phyloP scores from a whole-genome alignment of 23 red algal species.

The Gracilariopsis chorda region DNA sequence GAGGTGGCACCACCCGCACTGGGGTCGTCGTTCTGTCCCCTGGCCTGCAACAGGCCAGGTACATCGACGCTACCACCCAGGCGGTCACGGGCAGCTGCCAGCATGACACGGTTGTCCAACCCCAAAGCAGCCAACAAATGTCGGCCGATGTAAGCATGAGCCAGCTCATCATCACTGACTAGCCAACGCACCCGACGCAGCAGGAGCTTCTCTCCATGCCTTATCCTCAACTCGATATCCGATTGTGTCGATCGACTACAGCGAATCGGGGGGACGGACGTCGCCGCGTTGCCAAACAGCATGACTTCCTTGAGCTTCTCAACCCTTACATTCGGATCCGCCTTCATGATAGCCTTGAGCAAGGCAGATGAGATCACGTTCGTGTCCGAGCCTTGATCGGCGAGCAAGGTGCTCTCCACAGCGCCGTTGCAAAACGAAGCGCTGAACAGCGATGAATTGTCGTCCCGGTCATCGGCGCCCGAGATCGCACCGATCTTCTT shows the following conservation, averaged over 20 bases:
- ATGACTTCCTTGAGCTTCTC: not conserved
- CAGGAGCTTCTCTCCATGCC: not conserved
- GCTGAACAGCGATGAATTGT: not conserved
- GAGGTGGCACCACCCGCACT: no score
- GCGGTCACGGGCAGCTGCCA: not conserved
- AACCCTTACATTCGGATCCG: not conserved
- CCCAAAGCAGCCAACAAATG: slow-evolving; percentile 7
- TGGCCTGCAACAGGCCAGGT: not conserved
- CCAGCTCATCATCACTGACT: not conserved
- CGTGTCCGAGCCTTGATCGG: not conserved
- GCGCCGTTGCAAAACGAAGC: not conserved
- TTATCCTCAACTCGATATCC: not conserved
- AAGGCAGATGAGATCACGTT: not conserved
- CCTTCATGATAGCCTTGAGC: not conserved
- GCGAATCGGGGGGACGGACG: not conserved
- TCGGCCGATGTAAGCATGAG: not conserved
- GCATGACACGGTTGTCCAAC: not conserved
- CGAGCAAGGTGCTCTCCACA: not conserved
- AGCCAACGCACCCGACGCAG: slow-evolving; percentile 19
- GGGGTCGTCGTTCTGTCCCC: no score
- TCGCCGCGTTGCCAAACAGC: not conserved
- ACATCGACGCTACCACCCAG: not conserved
- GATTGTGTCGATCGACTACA: not conserved
- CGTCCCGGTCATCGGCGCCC: not conserved
- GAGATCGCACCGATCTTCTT: not conserved